Percentiles rank a stretch among this genome's conserved stretches.
Evolutionary conservation across 257 asterid genomes (phyloP).

Genomic region (Asclepias syriaca): DNA sequence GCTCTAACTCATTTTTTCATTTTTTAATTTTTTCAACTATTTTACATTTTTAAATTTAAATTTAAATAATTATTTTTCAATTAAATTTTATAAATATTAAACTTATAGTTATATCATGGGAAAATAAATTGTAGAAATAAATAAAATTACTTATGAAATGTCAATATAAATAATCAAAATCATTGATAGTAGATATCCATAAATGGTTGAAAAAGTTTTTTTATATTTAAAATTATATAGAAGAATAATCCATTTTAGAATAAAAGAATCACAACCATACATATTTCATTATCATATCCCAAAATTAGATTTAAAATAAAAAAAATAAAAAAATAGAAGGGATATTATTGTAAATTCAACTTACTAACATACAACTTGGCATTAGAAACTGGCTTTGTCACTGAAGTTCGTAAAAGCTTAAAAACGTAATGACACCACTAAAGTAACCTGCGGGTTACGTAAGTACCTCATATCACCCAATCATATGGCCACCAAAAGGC

Average conservation of each 20-base stretch:
- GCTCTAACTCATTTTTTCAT: too few species aligned
- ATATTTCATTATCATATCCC: background rate
- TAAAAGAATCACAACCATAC: background rate
- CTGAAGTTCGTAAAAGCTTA: background rate
- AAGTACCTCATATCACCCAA: conserved; percentile 7
- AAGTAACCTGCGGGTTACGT: conserved; percentile 3
- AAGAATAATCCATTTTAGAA: background rate
- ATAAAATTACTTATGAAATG: too few species aligned
- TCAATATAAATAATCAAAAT: background rate
- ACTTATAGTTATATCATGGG: too few species aligned
- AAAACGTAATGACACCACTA: background rate
- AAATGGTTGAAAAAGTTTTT: background rate
- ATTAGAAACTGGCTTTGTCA: background rate
- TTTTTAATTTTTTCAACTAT: too few species aligned
- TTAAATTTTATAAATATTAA: too few species aligned
- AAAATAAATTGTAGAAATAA: too few species aligned
- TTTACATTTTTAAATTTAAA: too few species aligned
- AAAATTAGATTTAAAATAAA: background rate
- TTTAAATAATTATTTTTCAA: too few species aligned
- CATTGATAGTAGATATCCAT: background rate
- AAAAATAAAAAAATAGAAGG: background rate
- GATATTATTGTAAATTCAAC: background rate
- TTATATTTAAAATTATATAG: background rate
- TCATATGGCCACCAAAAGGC: background rate
- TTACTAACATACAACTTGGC: background rate